Conservation (phyloP, 208 protist species). For the Leishmania mexicana region DNA sequence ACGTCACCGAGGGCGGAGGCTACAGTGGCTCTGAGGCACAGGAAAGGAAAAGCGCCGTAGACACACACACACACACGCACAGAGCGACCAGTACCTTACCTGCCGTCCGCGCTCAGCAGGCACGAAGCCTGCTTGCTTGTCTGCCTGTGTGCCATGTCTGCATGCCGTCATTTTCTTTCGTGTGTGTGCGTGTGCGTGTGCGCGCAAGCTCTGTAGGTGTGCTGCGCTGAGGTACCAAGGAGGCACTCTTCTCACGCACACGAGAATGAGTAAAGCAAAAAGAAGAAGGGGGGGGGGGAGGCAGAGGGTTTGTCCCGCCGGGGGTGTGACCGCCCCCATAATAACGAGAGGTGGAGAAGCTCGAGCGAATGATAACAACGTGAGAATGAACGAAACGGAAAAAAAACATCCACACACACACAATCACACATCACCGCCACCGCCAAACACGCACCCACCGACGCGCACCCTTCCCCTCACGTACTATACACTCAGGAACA, state of each 20-base stretch:
- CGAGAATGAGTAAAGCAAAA: too few species aligned
- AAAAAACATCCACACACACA: too few species aligned
- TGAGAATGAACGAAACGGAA: neutral
- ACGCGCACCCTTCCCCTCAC: neutral
- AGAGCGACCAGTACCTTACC: neutral
- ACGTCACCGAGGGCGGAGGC: neutral
- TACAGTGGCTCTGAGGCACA: neutral
- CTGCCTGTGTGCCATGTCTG: neutral
- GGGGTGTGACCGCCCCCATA: too few species aligned
- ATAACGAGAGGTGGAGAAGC: neutral
- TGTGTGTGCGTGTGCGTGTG: conserved; percentile 1
- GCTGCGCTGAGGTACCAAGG: too few species aligned
- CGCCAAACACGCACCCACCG: neutral
- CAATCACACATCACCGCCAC: too few species aligned
- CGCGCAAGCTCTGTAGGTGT: too few species aligned
- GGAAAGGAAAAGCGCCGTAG: neutral
- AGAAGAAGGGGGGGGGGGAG: too few species aligned
- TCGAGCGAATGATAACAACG: neutral
- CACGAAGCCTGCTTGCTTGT: too few species aligned
- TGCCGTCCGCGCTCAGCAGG: too few species aligned
- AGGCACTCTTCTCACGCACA: too few species aligned
- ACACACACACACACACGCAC: too few species aligned
- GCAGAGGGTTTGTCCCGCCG: too few species aligned
- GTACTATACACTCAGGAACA: neutral
- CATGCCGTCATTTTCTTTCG: neutral